Evolutionary conservation across 78 protist species (phyloP).

Genomic region (Monosiga brevicollis): DNA sequence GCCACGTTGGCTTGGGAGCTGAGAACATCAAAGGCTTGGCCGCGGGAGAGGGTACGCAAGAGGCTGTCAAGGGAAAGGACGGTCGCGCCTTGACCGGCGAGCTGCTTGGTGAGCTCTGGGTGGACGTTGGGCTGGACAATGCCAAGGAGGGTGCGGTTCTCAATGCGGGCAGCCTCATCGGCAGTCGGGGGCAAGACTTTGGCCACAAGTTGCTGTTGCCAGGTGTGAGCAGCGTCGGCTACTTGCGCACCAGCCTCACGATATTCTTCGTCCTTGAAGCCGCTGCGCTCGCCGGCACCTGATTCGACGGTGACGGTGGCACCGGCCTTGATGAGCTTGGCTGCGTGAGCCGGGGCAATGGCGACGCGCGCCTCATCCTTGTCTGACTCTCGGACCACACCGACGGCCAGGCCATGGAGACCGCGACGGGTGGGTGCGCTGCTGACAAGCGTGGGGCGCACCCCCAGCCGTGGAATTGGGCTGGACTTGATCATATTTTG

Average conservation of each 20-base stretch:
- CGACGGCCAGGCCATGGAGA: slow-evolving; percentile 13
- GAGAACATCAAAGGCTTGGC: slow-evolving; percentile 90
- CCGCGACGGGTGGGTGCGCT: too few relatives aligned
- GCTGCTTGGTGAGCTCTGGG: background rate
- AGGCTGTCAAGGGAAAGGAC: slow-evolving; percentile 83
- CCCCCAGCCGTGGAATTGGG: too few relatives aligned
- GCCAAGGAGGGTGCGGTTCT: slow-evolving; percentile 42
- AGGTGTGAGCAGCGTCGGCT: slow-evolving; percentile 10
- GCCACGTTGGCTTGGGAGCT: slow-evolving; percentile 88
- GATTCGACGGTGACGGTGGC: slow-evolving; percentile 18
- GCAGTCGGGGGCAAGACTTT: slow-evolving; percentile 48
- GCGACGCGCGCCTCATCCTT: slow-evolving; percentile 28
- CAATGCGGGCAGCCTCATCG: slow-evolving; percentile 10
- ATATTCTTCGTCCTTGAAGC: slow-evolving; percentile 22
- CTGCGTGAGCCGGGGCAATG: slow-evolving; percentile 13
- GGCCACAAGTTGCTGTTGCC: slow-evolving; percentile 35
- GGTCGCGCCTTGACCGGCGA: slow-evolving; percentile 34
- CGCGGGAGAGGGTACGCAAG: slow-evolving; percentile 71
- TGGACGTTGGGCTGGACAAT: slow-evolving; percentile 20
- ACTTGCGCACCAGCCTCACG: slow-evolving; percentile 14
- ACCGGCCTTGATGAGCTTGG: slow-evolving; percentile 14
- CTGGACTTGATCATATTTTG: too few relatives aligned
- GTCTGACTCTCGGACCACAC: slow-evolving; percentile 20
- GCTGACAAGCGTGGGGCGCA: too few relatives aligned
- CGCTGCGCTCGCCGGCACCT: slow-evolving; percentile 27